Percentiles rank a stretch among this genome's conserved stretches.
Conservation (phyloP, 2,329 filamentous ascomycete genomes). For the Aureobasidium sp. region DNA sequence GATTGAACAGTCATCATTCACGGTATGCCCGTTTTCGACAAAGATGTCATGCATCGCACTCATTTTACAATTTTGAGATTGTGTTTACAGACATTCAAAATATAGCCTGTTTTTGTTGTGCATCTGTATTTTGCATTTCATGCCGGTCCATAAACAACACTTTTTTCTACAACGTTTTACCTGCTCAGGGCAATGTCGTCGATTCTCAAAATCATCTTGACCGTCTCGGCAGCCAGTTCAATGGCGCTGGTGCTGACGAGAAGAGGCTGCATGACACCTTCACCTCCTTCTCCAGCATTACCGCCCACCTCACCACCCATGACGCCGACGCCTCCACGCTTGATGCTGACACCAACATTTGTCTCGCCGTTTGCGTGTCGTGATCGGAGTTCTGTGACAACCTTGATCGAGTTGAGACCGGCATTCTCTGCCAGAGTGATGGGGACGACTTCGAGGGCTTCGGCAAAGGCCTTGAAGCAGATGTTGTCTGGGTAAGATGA, state of each 20-base stretch:
- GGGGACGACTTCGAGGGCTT: slow-evolving; percentile 94
- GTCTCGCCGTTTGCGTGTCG: slow-evolving; percentile 91
- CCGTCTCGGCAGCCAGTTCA: slow-evolving; percentile 93
- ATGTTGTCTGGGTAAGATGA: slow-evolving; percentile 90
- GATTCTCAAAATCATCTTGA: slow-evolving; percentile 83
- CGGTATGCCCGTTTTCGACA: neutral
- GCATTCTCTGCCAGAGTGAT: slow-evolving; percentile 97
- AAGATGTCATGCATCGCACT: neutral
- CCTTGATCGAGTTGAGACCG: slow-evolving; percentile 95
- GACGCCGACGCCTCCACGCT: slow-evolving; percentile 91
- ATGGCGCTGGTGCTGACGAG: slow-evolving; percentile 96
- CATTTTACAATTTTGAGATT: slow-evolving; percentile 9
- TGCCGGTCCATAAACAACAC: neutral
- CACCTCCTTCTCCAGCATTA: slow-evolving; percentile 25
- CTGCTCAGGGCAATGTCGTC: slow-evolving; percentile 55
- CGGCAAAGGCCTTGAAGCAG: slow-evolving; percentile 98
- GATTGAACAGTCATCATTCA: neutral
- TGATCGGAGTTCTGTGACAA: slow-evolving; percentile 91
- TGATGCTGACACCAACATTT: slow-evolving; percentile 96
- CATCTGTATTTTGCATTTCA: neutral
- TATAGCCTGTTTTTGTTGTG: neutral
- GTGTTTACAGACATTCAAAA: slow-evolving; percentile 6
- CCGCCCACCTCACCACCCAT: slow-evolving; percentile 59
- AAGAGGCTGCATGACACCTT: slow-evolving; percentile 82
- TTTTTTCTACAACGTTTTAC: slow-evolving; percentile 19